Evolutionary conservation across 2,329 filamentous ascomycete genomes (phyloP).

Genomic region (Fusarium penzigii): DNA sequence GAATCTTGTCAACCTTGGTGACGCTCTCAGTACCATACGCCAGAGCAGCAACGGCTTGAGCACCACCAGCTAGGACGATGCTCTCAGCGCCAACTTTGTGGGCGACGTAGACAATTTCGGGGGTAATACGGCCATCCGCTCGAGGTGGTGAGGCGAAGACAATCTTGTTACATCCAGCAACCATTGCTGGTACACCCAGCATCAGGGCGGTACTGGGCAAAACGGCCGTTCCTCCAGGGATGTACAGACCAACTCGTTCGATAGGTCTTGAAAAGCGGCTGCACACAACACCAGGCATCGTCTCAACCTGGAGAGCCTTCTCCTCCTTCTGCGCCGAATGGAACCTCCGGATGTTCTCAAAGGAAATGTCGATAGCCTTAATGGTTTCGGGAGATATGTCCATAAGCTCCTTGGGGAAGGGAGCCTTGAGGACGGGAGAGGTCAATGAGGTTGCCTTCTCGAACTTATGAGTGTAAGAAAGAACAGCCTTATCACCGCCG

Average conservation of each 20-base stretch:
- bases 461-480: constrained; percentile 96
- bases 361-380: constrained; percentile 90
- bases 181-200: constrained; percentile 96
- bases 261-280: constrained; percentile 91
- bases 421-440: constrained; percentile 85
- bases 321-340: constrained; percentile 88
- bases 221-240: constrained; percentile 96
- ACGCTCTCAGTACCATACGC: constrained; percentile 95
- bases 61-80: constrained; percentile 93
- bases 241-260: constrained; percentile 93
- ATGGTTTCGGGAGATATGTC: constrained; percentile 79
- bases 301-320: constrained; percentile 83
- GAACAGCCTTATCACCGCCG: constrained; percentile 82
- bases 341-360: constrained; percentile 92
- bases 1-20: constrained; percentile 97
- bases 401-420: constrained; percentile 86
- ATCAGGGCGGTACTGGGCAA: constrained; percentile 95
- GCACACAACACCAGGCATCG: constrained; percentile 96
- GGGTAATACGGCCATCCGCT: constrained; percentile 84
- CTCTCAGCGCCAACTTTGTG: constrained; percentile 96
- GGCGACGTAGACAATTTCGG: constrained; percentile 95
- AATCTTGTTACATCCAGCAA: constrained; percentile 93
- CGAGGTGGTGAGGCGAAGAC: constrained; percentile 91
- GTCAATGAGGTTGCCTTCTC: constrained; percentile 92
- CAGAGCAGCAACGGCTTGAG: constrained; percentile 94